A percentile compares a stretch with the other conserved stretches of the same genome.
These are phyloP conservation scores for Dissoconium aciculare DNA, from an alignment of 2,329 filamentous ascomycete species.

Conservation along the genomic window DNA sequence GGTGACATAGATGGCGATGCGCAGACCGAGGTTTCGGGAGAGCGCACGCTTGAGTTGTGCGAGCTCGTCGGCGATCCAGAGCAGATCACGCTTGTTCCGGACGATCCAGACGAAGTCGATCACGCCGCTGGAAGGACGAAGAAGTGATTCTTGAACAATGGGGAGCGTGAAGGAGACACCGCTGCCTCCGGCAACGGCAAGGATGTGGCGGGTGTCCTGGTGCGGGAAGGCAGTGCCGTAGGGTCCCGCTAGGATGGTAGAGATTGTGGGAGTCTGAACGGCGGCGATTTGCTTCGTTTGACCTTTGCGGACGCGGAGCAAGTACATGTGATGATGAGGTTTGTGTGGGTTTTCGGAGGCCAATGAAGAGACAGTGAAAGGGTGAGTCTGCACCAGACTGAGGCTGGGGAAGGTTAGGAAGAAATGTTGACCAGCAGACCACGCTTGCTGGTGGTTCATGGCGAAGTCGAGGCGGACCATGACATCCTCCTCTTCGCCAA, in stretches of 20 bases:
- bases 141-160: conserved; percentile 24
- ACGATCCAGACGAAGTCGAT: conserved; percentile 48
- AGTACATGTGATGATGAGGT: conserved; percentile 23
- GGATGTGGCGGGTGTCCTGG: conserved; percentile 9
- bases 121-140: conserved; percentile 1
- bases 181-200: conserved; percentile 38
- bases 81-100: conserved; percentile 37
- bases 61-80: conserved; percentile 46
- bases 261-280: conserved; percentile 31
- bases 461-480: conserved; percentile 52
- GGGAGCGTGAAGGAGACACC: conserved; percentile 45
- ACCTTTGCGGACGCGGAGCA: conserved; percentile 30
- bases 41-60: conserved; percentile 31
- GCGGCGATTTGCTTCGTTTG: conserved; percentile 43
- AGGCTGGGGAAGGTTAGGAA: conserved; percentile 52
- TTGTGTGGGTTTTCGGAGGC: conserved; percentile 25
- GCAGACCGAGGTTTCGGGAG: conserved; percentile 27
- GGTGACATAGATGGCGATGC: conserved; percentile 46
- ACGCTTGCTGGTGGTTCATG: conserved; percentile 41
- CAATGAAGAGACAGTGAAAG: conserved; percentile 49
- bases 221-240: conserved; percentile 36
- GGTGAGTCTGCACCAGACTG: conserved; percentile 57
- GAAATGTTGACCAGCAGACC: conserved; percentile 56
- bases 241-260: conserved; percentile 47
- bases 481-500: conserved; percentile 45